A percentile compares a stretch with the other conserved stretches of the same genome.
Evolutionary conservation across 2,329 filamentous ascomycete genomes (phyloP).

Genomic region (Scytalidium sp.): DNA sequence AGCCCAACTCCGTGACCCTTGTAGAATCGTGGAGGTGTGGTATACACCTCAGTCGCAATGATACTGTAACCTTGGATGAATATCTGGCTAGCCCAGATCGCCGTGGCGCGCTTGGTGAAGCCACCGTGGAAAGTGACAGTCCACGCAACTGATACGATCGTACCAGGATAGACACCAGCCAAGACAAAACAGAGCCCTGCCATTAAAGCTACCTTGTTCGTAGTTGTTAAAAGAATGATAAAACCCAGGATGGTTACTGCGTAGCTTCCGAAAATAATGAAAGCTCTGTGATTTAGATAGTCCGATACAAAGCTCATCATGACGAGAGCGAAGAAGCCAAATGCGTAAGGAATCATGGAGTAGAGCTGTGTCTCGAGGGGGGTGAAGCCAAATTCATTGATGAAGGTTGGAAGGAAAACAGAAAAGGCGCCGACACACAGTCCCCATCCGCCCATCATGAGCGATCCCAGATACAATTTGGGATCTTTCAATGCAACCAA

Average conservation of each 20-base stretch:
- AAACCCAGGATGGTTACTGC: conserved; percentile 2
- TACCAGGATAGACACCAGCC: conserved; percentile 1
- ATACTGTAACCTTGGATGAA: conserved; percentile 4
- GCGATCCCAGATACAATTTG: conserved; percentile 4
- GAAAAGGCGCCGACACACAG: conserved; percentile 1
- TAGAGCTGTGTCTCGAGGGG: conserved; percentile 7
- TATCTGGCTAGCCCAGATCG: conserved; percentile 1
- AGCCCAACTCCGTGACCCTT: conserved; percentile 4
- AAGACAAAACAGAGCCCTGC: conserved; percentile 5
- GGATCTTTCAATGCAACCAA: background rate
- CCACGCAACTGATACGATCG: conserved; percentile 6
- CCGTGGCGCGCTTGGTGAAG: conserved; percentile 6
- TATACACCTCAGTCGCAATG: conserved; percentile 8
- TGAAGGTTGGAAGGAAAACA: conserved; percentile 6
- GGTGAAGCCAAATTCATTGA: conserved; percentile 4
- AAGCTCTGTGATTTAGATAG: conserved; percentile 3
- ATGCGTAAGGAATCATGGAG: conserved; percentile 8
- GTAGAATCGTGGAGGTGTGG: conserved; percentile 6
- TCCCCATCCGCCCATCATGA: background rate
- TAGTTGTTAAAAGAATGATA: conserved; percentile 6
- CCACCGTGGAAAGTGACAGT: conserved; percentile 5
- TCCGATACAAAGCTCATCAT: conserved; percentile 4
- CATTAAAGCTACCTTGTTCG: conserved; percentile 4
- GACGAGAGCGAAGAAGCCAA: conserved; percentile 3
- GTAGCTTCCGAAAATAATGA: conserved; percentile 1